Base-by-base conservation (phyloP, 805 yeast genomes). In the Schwanniomyces occidentalis region DNA sequence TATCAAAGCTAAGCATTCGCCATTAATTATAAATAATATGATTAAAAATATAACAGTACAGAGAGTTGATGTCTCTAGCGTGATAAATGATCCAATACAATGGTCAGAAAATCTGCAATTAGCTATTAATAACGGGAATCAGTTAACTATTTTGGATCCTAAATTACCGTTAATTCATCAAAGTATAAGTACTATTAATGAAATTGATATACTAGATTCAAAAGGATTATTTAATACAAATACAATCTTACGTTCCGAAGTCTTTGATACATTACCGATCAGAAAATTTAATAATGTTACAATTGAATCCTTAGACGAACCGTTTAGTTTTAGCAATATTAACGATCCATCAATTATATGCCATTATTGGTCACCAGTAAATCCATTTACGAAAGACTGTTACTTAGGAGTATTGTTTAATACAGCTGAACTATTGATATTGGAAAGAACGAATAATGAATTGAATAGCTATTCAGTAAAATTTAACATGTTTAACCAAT, bases 81-180 rank as follows among this genome's bases (percentile, higher is more conserved):
- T 46, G 6, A 35, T 39, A 8, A 30, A 40, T 22, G 48, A 49
- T 13, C 69, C 72, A 3, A 48, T 61, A 8, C 63, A 61, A 38
- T 53, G 62, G 49, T 63, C 71, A 1, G 53, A 46, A 6, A 63
- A 65, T 34, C 50, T 37, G 41, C 71, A 65, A 41, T 34, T 65
- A 24, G 62, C 71, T 5, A 50, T 68, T 21, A 67, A 65, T 41
- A 52, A 49, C 25, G 58, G 61, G 5, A 51, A 42, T 15, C 63
- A 61, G 15, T 30, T 68, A 20, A 54, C 63, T 2, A 38, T 65
- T 6, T 42, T 68, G 5, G 73, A 66, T 20, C 72, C 73, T 15
- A 57, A 56, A 35, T 52, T 62, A 4, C 73, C 73, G 2, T 42
- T 51, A 13, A 46, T 58, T 13, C 58, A 55, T 24, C 57, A 52